A percentile compares a stretch with the other conserved stretches of the same genome.
Evolutionary conservation across 2,329 filamentous ascomycete species (phyloP).

Genomic region (Clonostachys rosea): DNA sequence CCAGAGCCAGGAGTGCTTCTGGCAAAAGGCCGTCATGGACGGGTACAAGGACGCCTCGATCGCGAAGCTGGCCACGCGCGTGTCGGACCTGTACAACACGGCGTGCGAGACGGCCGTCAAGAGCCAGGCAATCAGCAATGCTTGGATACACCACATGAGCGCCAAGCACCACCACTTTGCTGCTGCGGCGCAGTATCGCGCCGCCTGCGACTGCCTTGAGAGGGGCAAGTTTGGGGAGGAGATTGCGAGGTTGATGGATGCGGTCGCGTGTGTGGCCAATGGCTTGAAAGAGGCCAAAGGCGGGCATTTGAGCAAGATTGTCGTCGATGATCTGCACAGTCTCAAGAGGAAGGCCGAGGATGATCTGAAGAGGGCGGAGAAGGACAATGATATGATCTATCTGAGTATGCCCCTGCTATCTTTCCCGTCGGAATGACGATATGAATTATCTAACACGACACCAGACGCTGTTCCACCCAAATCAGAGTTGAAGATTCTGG

Average conservation of each 20-base stretch:
- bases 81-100: conserved; percentile 84
- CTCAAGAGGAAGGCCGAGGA: conserved; percentile 80
- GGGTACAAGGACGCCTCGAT: conserved; percentile 89
- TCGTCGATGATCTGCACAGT: conserved; percentile 76
- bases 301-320: conserved; percentile 72
- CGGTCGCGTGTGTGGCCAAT: conserved; percentile 76
- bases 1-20: conserved; percentile 95
- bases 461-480: conserved; percentile 77
- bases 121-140: conserved; percentile 83
- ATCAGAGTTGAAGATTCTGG: conserved; percentile 78
- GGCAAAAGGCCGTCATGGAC: conserved; percentile 95
- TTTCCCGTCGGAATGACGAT: neutral
- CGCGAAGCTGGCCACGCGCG: conserved; percentile 81
- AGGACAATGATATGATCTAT: conserved; percentile 96
- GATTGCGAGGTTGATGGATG: conserved; percentile 79
- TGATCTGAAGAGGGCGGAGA: conserved; percentile 87
- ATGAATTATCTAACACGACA: conserved; percentile 18
- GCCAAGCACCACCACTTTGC: conserved; percentile 98
- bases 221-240: conserved; percentile 95
- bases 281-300: conserved; percentile 76
- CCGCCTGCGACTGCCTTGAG: conserved; percentile 86
- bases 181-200: conserved; percentile 87
- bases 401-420: conserved; percentile 50
- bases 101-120: conserved; percentile 83
- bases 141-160: conserved; percentile 97